Evolutionary conservation across 768 basidiomycete genomes (phyloP).

Genomic region (Lactarius sp.): DNA sequence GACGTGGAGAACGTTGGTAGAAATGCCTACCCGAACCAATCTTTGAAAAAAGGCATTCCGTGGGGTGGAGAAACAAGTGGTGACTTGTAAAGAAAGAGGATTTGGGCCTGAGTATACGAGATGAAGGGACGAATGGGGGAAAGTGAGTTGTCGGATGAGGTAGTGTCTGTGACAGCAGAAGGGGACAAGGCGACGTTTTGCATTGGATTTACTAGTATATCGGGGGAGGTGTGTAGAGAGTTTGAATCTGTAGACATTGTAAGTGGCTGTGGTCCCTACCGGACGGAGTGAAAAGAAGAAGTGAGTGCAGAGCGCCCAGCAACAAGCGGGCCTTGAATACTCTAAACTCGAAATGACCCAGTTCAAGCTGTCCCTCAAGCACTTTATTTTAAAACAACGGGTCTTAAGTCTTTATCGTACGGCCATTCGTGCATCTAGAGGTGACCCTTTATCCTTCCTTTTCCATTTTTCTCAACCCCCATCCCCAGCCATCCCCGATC

Average conservation of each 20-base stretch:
- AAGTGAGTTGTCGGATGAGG: conserved; percentile 24
- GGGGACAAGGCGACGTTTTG: conserved; percentile 21
- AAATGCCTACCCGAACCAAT: conserved; percentile 77
- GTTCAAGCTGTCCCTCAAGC: conserved; percentile 48
- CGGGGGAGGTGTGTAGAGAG: conserved; percentile 6
- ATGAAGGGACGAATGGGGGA: conserved; percentile 41
- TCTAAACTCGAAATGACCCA: background rate
- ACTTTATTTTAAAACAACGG: conserved; percentile 66
- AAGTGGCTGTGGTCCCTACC: background rate
- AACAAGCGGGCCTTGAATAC: conserved; percentile 23
- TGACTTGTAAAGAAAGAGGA: conserved; percentile 67
- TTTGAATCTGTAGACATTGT: conserved; percentile 14
- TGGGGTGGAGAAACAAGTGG: conserved; percentile 65
- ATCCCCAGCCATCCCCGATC: conserved; percentile 56
- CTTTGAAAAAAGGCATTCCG: conserved; percentile 77
- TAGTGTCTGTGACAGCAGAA: conserved; percentile 33
- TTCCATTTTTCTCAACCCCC: conserved; percentile 14
- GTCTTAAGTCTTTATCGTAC: conserved; percentile 59
- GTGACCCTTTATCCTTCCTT: conserved; percentile 36
- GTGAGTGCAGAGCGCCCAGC: conserved; percentile 5
- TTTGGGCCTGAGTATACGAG: conserved; percentile 64
- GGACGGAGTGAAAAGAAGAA: conserved; percentile 1
- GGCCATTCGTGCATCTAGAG: conserved; percentile 63
- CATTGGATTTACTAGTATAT: conserved; percentile 12
- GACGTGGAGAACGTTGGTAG: conserved; percentile 13